Conservation (phyloP, 805 yeast species). For the Hanseniaspora taiwanica region DNA sequence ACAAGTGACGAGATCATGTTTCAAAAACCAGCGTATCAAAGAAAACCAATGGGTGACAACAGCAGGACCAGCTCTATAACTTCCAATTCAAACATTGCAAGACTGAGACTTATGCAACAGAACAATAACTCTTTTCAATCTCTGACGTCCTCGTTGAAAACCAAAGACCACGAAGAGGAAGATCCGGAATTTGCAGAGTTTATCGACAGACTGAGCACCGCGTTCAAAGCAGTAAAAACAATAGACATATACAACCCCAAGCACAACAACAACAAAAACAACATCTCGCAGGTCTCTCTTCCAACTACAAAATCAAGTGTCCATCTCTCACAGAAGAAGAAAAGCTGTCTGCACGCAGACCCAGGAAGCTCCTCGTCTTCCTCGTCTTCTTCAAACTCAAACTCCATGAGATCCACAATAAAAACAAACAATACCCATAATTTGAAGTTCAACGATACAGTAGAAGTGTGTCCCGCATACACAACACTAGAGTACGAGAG, state of each 20-base stretch:
- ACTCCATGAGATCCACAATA: not conserved
- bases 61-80: not conserved
- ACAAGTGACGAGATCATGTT: too few relatives aligned
- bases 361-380: not conserved
- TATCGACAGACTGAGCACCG: not conserved
- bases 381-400: not conserved
- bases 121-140: not conserved
- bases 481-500: conserved; percentile 19
- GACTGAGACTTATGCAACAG: not conserved
- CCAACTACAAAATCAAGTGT: not conserved
- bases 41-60: not conserved
- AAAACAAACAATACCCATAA: too few relatives aligned
- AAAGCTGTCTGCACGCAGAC: not conserved
- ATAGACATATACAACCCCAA: too few relatives aligned
- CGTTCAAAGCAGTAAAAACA: not conserved
- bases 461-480: conserved; percentile 19
- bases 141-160: not conserved
- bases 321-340: too few relatives aligned
- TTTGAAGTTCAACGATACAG: conserved; percentile 16
- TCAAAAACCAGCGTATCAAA: too few relatives aligned
- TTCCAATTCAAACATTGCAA: not conserved
- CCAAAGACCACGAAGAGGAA: not conserved
- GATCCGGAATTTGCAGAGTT: not conserved
- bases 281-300: not conserved
- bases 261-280: not conserved